Conservation (phyloP, 1,139 yeast genomes). For the Scheffersomyces cryptocercus region DNA sequence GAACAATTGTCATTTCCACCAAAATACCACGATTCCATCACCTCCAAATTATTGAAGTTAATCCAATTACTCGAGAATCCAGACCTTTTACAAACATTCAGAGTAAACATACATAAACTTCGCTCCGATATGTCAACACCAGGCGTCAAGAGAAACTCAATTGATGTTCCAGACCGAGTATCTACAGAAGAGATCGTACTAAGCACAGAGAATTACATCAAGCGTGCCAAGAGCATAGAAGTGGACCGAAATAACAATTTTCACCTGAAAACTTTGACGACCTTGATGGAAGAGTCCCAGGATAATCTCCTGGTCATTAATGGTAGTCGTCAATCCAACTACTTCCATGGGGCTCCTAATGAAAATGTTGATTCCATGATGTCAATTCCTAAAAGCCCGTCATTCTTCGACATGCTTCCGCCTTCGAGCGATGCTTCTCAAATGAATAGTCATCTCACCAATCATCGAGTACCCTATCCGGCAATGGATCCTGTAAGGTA, state of each 20-base stretch:
- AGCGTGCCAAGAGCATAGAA: background rate
- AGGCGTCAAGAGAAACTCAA: slow-evolving; percentile 23
- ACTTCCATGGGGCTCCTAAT: too few relatives aligned
- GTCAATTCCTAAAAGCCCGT: too few relatives aligned
- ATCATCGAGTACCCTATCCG: too few relatives aligned
- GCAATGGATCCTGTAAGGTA: too few relatives aligned
- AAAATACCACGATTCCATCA: slow-evolving; percentile 22
- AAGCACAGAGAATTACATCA: background rate
- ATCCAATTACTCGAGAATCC: slow-evolving; percentile 29
- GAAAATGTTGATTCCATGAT: too few relatives aligned
- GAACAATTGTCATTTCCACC: slow-evolving; percentile 2
- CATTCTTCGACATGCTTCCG: too few relatives aligned
- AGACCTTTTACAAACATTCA: slow-evolving; percentile 26
- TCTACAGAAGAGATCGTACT: background rate
- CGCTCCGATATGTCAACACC: slow-evolving; percentile 44
- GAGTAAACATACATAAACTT: slow-evolving; percentile 39
- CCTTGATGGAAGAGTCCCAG: background rate
- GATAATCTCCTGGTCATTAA: background rate
- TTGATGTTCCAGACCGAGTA: slow-evolving; percentile 1
- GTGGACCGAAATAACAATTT: background rate
- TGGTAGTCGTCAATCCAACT: background rate
- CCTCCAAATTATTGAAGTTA: slow-evolving; percentile 30
- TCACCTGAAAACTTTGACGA: background rate
- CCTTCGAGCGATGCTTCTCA: too few relatives aligned
- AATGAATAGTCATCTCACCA: too few relatives aligned